Evolutionary conservation across 345 rosid genomes (phyloP).

Genomic region (Fremontodendron californicum): DNA sequence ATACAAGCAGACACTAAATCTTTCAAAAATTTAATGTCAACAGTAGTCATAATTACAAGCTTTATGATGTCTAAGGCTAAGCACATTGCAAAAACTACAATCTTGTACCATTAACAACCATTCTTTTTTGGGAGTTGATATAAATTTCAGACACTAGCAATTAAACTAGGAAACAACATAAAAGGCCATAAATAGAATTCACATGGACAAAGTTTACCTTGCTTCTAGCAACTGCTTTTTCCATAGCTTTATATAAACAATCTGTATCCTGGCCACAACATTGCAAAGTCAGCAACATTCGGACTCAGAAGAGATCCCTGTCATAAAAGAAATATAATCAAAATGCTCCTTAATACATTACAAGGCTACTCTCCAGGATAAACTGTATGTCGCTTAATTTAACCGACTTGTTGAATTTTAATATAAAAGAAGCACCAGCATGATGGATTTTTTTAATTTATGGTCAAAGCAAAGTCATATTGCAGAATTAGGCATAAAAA

Average conservation of each 20-base stretch:
- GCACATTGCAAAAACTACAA: neutral
- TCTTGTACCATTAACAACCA: neutral
- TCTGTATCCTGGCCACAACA: slow-evolving; percentile 78
- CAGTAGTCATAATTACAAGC: neutral
- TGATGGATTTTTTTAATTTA: neutral
- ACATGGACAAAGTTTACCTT: slow-evolving; percentile 42
- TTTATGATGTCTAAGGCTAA: neutral
- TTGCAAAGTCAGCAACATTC: slow-evolving; percentile 74
- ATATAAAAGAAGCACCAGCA: neutral
- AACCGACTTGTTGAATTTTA: slow-evolving; percentile 8
- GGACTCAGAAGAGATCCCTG: slow-evolving; percentile 60
- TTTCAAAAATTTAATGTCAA: neutral
- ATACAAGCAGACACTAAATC: neutral
- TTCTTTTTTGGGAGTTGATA: neutral
- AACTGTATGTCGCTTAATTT: slow-evolving; percentile 5
- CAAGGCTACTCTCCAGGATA: slow-evolving; percentile 29
- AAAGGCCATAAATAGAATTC: neutral
- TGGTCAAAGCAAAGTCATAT: neutral
- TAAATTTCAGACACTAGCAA: slow-evolving; percentile 1
- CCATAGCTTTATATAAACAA: slow-evolving; percentile 56
- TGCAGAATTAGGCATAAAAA: neutral
- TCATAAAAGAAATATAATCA: slow-evolving; percentile 50
- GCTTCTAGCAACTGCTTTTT: slow-evolving; percentile 48
- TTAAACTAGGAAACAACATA: neutral
- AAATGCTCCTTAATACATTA: slow-evolving; percentile 50